Evolutionary conservation across 306 rosid species (phyloP), one percentile per base, ranked within the genome.

Genomic region (Glycine soja): DNA sequence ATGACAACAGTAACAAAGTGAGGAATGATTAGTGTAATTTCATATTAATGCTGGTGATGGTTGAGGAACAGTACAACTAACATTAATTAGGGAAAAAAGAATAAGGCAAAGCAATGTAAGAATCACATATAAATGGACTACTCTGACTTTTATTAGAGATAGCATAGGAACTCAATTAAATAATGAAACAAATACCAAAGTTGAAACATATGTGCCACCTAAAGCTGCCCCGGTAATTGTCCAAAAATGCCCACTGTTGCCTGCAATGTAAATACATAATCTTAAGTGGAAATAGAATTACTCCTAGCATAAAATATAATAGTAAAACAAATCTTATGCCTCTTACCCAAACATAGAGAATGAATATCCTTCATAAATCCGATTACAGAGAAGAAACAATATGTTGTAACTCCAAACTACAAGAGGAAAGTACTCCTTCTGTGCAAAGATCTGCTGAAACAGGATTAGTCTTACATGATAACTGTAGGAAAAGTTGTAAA

Each of bases 181-280:
- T 51, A 65, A 78, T 2, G 32, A 83, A 82, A 67, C 2, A 71
- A 78, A 73, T 48, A 95, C 99, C 99, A 73, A 95, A 93, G 90
- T 95, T 95, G 73, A 95, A 95, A 86, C 98, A 93, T 84, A 93
- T 95, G 73, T 95, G 99, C 99, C 98, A 95, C 84, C 97, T 89
- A 81, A 95, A 95, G 81, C 96, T 86, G 82, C 98, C 98, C 66
- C 97, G 90, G 80, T 72, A 93, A 80, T 87, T 82, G 86, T 95
- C 96, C 94, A 95, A 82, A 79, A 81, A 86, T 77, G 88, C 81
- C 96, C 91, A 95, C 30, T 75, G 87, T 84, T 89, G 87, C 84
- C 98, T 93, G 78, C 57, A 85, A 76, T 43, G 68, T 13, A 74
- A 63, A 87, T 76, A 75, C 58, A 77, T 14, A 63, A 51, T 67